Evolutionary conservation across 371 early-diverging fungal genomes (phyloP).

Genomic region (Rhizomucor miehei): DNA sequence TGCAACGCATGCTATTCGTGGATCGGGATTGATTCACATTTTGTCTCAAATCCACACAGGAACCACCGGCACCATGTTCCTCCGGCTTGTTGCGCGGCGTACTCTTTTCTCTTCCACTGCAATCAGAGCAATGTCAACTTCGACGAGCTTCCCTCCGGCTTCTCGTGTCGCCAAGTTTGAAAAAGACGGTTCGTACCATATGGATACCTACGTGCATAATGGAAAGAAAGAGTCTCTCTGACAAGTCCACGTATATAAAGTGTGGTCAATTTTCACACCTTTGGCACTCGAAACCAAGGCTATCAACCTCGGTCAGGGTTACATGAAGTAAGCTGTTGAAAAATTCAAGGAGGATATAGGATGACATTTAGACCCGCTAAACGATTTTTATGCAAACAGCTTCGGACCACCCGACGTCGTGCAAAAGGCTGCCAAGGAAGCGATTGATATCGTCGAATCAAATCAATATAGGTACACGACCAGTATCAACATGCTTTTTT

Average conservation of each 20-base stretch:
- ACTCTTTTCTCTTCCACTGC: no score
- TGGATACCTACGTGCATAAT: not conserved
- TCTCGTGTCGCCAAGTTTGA: conserved; percentile 39
- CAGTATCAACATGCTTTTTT: not conserved
- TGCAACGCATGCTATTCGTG: no score
- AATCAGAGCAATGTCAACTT: conserved; percentile 3
- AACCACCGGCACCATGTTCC: no score
- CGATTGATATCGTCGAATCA: conserved; percentile 58
- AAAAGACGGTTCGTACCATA: conserved; percentile 33
- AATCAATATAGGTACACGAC: conserved; percentile 75
- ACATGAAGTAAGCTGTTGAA: conserved; percentile 61
- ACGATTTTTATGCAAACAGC: conserved; percentile 40
- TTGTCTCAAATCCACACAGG: no score
- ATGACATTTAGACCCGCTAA: no score
- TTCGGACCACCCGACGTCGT: conserved; percentile 89
- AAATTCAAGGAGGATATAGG: no score
- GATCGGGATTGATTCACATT: no score
- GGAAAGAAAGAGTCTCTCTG: not conserved
- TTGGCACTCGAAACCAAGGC: conserved; percentile 81
- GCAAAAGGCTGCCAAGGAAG: conserved; percentile 74
- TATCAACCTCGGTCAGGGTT: conserved; percentile 94
- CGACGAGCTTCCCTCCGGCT: conserved; percentile 28
- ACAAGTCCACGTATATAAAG: conserved; percentile 35
- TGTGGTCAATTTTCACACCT: conserved; percentile 93
- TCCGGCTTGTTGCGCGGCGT: no score